Evolutionary conservation across 805 yeast genomes (phyloP), one percentile per base, ranked within the genome.

Genomic region (Zygosaccharomyces bailii): DNA sequence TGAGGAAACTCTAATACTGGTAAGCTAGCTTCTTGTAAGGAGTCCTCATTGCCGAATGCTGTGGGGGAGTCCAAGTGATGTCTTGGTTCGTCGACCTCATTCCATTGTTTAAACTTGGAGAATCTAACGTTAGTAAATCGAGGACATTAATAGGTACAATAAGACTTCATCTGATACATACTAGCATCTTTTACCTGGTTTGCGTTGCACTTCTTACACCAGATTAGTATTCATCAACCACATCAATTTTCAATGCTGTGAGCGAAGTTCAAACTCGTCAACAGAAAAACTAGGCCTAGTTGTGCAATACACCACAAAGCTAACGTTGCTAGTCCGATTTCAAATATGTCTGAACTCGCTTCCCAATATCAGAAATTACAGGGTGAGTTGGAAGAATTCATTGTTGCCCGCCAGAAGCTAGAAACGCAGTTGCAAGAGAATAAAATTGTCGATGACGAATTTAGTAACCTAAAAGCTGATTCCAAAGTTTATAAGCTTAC

Each of bases 361-460:
- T 51, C 53, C 16, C 43, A 57, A 31, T 62, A 63, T 68, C 72
- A 73, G 65, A 57, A 67, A 32, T 63, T 70, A 8, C 84, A 79
- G 54, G 65, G 65, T 39, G 65, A 67, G 18, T 62, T 79, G 37
- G 67, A 65, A 46, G 84, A 79, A 41, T 69, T 80, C 34, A 73
- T 89, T 29, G 70, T 78, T 4, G 79, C 88, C 9, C 80, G 98
- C 58, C 95, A 91, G 53, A 79, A 82, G 59, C 75, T 93, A 36
- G 99, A 93, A 61, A 86, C 97, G 1, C 99, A 93, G 67, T 78
- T 73, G 55, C 99, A 93, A 66, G 99, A 93, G 65, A 90, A 90
- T 65, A 81, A 81, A 56, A 90, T 93, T 39, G 99, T 93, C 11
- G 74, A 81, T 52, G 82, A 78, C 45, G 99, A 93, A 66, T 86